Evolutionary conservation across 2,329 filamentous ascomycete species (phyloP), one percentile per base, ranked within the genome.

Genomic region (Trichoderma atroviride): DNA sequence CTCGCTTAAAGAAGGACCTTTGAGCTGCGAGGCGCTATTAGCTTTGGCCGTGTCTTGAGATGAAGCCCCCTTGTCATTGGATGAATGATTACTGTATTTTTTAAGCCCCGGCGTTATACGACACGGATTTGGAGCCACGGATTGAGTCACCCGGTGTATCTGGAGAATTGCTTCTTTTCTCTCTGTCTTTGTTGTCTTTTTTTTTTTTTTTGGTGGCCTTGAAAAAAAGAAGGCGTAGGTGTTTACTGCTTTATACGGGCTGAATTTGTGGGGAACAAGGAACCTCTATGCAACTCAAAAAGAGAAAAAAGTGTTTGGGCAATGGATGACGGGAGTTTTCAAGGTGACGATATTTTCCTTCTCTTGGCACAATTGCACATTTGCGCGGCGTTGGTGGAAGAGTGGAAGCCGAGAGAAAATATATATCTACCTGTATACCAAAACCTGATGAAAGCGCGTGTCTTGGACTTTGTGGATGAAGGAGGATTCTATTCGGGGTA

Each of bases 1-100:
- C 81, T 89, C 72, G 87, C 86, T 68, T 88, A 71, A 75, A 66
- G 72, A 75, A 66, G 19, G 14, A 4, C 14, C n/a, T 22, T 4
- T 11, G 13, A 24, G 22, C 43, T 5, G 19, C 9, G 31, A 37
- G 43, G 13, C 19, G 29, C 6, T 52, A 7, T 22, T 22, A 9
- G n/a, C 43, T 27, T 37, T 50, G 47, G 31, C n/a, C 4, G 27
- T 50, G 24, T n/a, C 22, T 37, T 37, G 16, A 14, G 31, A 10
- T 29, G 10, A 35, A 22, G 16, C 43, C 43, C 14, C 57, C 14
- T 68, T 29, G 35, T 52, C 40, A 37, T 29, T 64, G 67, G 59
- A 58, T 43, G 40, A 53, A 62, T 43, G 40, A 40, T 57, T 13
- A 64, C 52, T 69, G 43, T 56, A 40, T 63, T 53, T 65, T 47